Evolutionary conservation across 202 grass and related monocot species (phyloP).

Genomic region (Tripidium arundinaceum): DNA sequence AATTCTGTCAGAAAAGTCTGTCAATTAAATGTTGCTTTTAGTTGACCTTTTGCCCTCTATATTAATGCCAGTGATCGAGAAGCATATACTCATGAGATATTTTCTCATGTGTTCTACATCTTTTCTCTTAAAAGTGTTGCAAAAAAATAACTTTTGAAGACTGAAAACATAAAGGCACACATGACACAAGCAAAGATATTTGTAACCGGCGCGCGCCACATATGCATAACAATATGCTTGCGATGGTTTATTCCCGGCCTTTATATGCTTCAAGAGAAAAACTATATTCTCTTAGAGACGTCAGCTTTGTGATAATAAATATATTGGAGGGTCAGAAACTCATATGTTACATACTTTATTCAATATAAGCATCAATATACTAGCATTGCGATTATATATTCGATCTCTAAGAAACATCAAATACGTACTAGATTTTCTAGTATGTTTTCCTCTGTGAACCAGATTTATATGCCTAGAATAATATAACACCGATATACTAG

Average conservation of each 20-base stretch:
- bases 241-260: neutral
- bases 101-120: slow-evolving; percentile 12
- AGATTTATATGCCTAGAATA: neutral
- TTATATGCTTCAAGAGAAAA: neutral
- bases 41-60: slow-evolving; percentile 2
- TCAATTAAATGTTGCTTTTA: slow-evolving; percentile 25
- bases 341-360: neutral
- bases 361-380: neutral
- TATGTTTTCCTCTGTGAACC: neutral
- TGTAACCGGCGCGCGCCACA: neutral
- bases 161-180: neutral
- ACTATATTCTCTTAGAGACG: neutral
- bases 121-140: neutral
- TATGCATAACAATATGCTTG: neutral
- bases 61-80: neutral
- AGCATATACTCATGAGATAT: slow-evolving; percentile 30
- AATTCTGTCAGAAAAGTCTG: slow-evolving; percentile 4
- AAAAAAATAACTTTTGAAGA: neutral
- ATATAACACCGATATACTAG: too few relatives aligned
- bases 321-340: neutral
- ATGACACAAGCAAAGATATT: neutral
- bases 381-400: neutral
- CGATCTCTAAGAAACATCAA: neutral
- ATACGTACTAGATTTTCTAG: neutral
- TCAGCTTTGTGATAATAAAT: neutral